Conservation (phyloP, 805 yeast genomes). For the Metschnikowia lachancei region DNA sequence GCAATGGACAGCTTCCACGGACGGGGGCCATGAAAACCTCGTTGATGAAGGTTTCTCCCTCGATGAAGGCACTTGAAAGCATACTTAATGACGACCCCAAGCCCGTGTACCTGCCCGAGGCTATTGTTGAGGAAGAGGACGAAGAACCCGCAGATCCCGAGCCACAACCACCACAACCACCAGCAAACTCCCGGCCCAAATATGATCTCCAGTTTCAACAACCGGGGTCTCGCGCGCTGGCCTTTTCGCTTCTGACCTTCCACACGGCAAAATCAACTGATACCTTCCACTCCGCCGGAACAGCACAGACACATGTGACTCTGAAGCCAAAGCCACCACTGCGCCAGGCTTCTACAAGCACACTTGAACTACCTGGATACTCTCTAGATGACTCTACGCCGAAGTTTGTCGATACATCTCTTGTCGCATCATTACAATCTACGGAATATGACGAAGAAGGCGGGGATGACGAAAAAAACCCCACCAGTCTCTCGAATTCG, state of each 20-base stretch:
- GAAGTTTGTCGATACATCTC: constrained; percentile 15
- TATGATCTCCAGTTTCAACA: constrained; percentile 1
- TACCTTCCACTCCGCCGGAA: constrained; percentile 13
- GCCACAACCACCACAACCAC: neutral
- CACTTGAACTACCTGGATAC: neutral
- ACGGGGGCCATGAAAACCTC: constrained; percentile 17
- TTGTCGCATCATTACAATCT: constrained; percentile 4
- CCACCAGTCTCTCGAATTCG: too few relatives aligned
- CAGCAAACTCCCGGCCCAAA: neutral
- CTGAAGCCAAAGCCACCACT: neutral
- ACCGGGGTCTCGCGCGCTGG: constrained; percentile 9
- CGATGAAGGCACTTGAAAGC: constrained; percentile 40
- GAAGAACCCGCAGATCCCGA: constrained; percentile 10
- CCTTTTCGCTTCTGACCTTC: constrained; percentile 26
- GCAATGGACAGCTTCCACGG: too few relatives aligned
- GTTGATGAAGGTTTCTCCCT: constrained; percentile 40
- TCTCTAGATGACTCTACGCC: constrained; percentile 21
- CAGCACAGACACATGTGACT: neutral
- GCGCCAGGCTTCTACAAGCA: constrained; percentile 4
- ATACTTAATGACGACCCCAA: constrained; percentile 25
- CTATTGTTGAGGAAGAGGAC: constrained; percentile 18
- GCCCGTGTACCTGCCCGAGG: constrained; percentile 7
- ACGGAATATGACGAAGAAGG: neutral
- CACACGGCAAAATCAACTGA: constrained; percentile 26
- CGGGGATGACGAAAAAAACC: neutral